Base-by-base conservation (phyloP, 257 asterid genomes). In the Solanum etuberosum region DNA sequence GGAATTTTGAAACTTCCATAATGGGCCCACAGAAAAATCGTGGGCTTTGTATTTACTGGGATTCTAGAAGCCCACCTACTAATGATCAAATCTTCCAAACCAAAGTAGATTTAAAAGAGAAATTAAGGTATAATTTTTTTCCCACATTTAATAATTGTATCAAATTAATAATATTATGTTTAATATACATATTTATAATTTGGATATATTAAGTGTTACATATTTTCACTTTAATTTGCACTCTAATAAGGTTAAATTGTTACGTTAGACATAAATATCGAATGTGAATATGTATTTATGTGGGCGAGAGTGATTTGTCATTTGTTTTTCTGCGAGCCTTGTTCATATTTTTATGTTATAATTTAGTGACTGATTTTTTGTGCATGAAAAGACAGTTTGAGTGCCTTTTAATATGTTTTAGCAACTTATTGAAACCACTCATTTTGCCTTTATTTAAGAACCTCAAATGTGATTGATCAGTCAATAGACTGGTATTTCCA, bases 11-110 rank as follows among this genome's bases (percentile, higher is more conserved):
- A 89, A 48, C 7, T 81, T 87, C 80, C 77, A 8, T 70, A 35
- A 34, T 42, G 91, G 88, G 51, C 87, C 89, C 88, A 83, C 85
- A 40, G 63, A 20, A 67, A 29, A 38, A 10, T 72, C 59, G 9
- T 76, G 87, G 88, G 81, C 51, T 85, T 87, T 43, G 86, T 54
- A 86, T 13, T 76, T 13, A 15, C 18, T 9, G 31, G 65, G 57
- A 38, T 90, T 88, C 92, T 87, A 87, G 92, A 90, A 90, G 57
- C 61, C 78, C 51, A 88, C 92, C 90, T 84, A 90, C 92, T 85
- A 86, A 40, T 42, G 71, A 72, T 87, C 88, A 80, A 59, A 37
- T 70, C 42, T 46, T 78, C 38, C 84, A 78, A 18, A 20, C 15
- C 59, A 7, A 40, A 4, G 31, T 43, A 18, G 32, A 80, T 80